Percentiles rank a stretch among this genome's conserved stretches.
These are phyloP conservation scores for Vaccinium myrtillus DNA, from an alignment of 148 eudicot species.

Conservation along the genomic window DNA sequence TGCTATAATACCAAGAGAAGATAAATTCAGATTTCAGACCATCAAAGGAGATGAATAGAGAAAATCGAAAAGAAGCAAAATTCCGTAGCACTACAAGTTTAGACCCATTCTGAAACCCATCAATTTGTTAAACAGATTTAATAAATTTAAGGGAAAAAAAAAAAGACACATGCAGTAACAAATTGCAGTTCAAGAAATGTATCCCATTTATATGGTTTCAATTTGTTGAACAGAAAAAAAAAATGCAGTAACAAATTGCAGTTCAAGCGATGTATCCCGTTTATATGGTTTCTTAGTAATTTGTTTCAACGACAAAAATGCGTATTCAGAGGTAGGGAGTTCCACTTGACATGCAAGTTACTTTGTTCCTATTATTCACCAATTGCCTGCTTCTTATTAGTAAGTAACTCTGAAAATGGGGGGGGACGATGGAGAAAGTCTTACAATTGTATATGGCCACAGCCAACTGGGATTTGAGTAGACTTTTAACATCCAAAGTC, in stretches of 20 bases:
- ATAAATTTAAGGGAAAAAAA: too few species aligned
- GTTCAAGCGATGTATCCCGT: neutral
- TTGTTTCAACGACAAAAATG: neutral
- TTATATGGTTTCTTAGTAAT: neutral
- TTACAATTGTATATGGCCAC: constrained; percentile 70
- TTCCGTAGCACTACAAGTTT: neutral
- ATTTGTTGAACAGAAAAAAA: neutral
- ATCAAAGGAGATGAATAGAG: neutral
- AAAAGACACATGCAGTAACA: neutral
- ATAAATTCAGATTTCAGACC: neutral
- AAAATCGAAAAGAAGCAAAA: neutral
- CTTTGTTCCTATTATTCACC: neutral
- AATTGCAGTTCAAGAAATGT: neutral
- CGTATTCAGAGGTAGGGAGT: neutral
- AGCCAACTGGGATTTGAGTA: constrained; percentile 78
- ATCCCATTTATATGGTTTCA: neutral
- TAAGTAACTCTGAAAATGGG: neutral
- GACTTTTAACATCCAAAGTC: constrained; percentile 44
- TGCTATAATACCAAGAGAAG: neutral
- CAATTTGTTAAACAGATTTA: constrained; percentile 3
- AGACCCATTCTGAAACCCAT: neutral
- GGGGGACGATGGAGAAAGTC: constrained; percentile 10
- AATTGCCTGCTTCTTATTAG: neutral
- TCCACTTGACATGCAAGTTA: neutral
- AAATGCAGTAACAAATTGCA: neutral